A percentile compares a stretch with the other conserved stretches of the same genome.
Evolutionary conservation across 2,329 filamentous ascomycete species (phyloP).

Genomic region (Blastomyces percursus): DNA sequence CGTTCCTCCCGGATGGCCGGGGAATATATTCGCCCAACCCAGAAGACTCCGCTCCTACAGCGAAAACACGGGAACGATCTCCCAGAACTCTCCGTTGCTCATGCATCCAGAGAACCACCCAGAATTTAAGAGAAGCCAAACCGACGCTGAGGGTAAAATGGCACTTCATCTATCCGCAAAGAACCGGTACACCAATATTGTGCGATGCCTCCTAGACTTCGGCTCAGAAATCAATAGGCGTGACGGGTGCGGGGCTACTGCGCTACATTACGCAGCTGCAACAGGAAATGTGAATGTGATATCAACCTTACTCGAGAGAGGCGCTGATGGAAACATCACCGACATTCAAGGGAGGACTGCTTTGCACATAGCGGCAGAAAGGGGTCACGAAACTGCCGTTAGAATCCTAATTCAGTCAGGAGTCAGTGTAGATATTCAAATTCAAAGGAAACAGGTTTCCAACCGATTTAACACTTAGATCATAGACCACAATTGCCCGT

Average conservation of each 20-base stretch:
- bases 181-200: background rate
- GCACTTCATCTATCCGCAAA: background rate
- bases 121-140: background rate
- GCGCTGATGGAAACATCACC: background rate
- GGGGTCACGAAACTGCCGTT: background rate
- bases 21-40: background rate
- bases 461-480: background rate
- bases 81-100: background rate
- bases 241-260: background rate
- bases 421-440: background rate
- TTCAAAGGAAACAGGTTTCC: background rate
- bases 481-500: background rate
- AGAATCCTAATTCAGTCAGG: background rate
- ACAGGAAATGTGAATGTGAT: slow-evolving; percentile 1
- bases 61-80: background rate
- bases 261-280: background rate
- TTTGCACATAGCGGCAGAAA: slow-evolving; percentile 1
- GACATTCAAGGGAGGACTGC: background rate
- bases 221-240: background rate
- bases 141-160: background rate
- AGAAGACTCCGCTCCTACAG: background rate
- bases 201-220: background rate
- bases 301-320: background rate
- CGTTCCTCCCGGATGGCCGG: background rate
- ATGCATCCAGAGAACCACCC: background rate